Percentiles rank a stretch among this genome's conserved stretches.
These are phyloP conservation scores for Sarocladium brachiariae DNA, from an alignment of 2,329 filamentous ascomycete species.

Conservation along the genomic window DNA sequence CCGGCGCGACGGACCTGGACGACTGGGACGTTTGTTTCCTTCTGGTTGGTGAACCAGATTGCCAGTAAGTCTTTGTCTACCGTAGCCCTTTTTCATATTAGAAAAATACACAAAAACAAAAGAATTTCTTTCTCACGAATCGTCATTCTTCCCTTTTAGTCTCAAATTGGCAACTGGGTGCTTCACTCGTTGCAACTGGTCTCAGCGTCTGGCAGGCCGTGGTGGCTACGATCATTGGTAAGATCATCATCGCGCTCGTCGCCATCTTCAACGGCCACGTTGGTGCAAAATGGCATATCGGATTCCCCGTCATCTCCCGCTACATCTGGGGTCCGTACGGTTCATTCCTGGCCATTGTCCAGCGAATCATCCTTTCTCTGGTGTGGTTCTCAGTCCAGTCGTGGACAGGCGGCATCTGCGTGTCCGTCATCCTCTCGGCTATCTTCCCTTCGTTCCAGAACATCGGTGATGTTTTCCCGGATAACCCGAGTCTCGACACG, in stretches of 20 bases:
- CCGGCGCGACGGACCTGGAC: conserved; percentile 34
- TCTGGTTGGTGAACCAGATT: conserved; percentile 5
- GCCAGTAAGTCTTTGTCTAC: not conserved
- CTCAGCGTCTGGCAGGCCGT: conserved; percentile 36
- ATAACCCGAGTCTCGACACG: not conserved
- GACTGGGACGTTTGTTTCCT: conserved; percentile 26
- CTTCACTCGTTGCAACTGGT: conserved; percentile 33
- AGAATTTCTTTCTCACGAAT: not conserved
- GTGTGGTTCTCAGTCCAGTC: conserved; percentile 33
- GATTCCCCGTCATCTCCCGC: conserved; percentile 33
- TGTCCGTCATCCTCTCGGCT: conserved; percentile 20
- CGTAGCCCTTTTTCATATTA: too few relatives aligned
- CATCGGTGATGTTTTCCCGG: not conserved
- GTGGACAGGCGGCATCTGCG: conserved; percentile 20
- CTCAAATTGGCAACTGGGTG: conserved; percentile 33
- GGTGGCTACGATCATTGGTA: conserved; percentile 19
- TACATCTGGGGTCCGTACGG: conserved; percentile 36
- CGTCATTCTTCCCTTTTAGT: conserved; percentile 12
- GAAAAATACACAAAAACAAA: too few relatives aligned
- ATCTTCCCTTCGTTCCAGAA: conserved; percentile 22
- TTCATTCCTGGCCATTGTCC: conserved; percentile 29
- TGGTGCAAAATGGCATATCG: conserved; percentile 28
- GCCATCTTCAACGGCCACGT: conserved; percentile 9
- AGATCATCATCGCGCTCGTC: conserved; percentile 2
- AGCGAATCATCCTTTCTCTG: conserved; percentile 32